Percentiles rank a stretch among this genome's conserved stretches.
phyloP scores from a whole-genome alignment of 352 stramenopile genomes.

The Pythium chondricola region DNA sequence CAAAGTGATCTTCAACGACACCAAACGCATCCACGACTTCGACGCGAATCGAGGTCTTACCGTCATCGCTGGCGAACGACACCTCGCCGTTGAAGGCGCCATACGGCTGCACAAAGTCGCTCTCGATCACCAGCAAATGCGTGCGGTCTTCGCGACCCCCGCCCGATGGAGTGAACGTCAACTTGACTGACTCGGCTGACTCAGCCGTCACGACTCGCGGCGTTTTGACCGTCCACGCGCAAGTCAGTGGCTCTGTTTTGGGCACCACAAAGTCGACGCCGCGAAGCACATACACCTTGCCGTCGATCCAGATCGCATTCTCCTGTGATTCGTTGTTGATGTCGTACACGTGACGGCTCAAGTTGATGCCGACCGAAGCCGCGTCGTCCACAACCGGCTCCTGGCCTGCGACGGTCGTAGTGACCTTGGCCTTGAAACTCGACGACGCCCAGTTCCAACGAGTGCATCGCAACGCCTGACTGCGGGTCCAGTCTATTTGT shows the following conservation, averaged over 20 bases:
- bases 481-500: constrained; percentile 41
- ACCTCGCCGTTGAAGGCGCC: constrained; percentile 20
- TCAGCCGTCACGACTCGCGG: background rate
- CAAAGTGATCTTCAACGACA: constrained; percentile 37
- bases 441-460: constrained; percentile 36
- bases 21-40: constrained; percentile 31
- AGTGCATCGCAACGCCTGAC: constrained; percentile 30
- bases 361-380: constrained; percentile 32
- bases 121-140: constrained; percentile 23
- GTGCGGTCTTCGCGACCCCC: constrained; percentile 29
- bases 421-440: constrained; percentile 24
- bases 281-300: constrained; percentile 24
- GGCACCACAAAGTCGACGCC: constrained; percentile 29
- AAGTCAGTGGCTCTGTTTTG: constrained; percentile 1
- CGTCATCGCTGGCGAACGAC: constrained; percentile 9
- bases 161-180: constrained; percentile 24
- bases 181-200: constrained; percentile 14
- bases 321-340: constrained; percentile 43
- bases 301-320: constrained; percentile 45
- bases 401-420: constrained; percentile 2
- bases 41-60: constrained; percentile 9
- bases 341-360: constrained; percentile 42
- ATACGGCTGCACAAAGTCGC: constrained; percentile 40
- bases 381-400: constrained; percentile 1
- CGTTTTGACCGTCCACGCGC: constrained; percentile 19